phyloP scores from a whole-genome alignment of 106 monocot species.

The Allium fistulosum region DNA sequence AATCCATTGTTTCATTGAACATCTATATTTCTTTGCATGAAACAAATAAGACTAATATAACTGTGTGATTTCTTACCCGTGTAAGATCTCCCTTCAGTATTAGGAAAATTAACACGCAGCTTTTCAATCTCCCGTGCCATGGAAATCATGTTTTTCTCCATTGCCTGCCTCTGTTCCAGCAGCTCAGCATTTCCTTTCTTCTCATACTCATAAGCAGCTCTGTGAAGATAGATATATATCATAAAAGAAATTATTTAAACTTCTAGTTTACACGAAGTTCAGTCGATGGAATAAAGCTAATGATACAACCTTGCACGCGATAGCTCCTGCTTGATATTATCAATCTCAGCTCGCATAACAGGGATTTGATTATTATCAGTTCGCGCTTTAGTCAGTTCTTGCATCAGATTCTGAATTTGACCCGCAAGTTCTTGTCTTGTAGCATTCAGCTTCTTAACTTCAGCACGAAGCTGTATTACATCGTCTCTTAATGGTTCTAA shows the following conservation, averaged over 20 bases:
- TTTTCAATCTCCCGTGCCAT: conserved; percentile 69
- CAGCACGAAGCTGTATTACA: conserved; percentile 26
- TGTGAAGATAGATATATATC: conserved; percentile 12
- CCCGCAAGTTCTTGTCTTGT: conserved; percentile 46
- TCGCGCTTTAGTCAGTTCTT: conserved; percentile 52
- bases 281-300: background rate
- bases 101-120: conserved; percentile 33
- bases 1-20: too few relatives aligned
- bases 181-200: conserved; percentile 68
- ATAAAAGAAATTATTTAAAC: background rate
- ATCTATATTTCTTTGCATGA: too few relatives aligned
- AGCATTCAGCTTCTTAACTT: conserved; percentile 40
- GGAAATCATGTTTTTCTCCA: conserved; percentile 61
- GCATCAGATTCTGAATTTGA: conserved; percentile 44
- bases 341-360: conserved; percentile 47
- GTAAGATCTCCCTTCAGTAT: conserved; percentile 28
- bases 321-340: conserved; percentile 60
- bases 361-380: conserved; percentile 49
- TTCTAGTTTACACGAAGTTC: too few relatives aligned
- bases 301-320: conserved; percentile 43
- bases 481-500: conserved; percentile 43
- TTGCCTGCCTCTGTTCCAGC: conserved; percentile 48
- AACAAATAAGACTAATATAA: too few relatives aligned
- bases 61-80: too few relatives aligned
- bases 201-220: conserved; percentile 72